A percentile compares a stretch with the other conserved stretches of the same genome.
phyloP scores from a whole-genome alignment of 2,329 filamentous ascomycete species.

The Aspergillus felis region DNA sequence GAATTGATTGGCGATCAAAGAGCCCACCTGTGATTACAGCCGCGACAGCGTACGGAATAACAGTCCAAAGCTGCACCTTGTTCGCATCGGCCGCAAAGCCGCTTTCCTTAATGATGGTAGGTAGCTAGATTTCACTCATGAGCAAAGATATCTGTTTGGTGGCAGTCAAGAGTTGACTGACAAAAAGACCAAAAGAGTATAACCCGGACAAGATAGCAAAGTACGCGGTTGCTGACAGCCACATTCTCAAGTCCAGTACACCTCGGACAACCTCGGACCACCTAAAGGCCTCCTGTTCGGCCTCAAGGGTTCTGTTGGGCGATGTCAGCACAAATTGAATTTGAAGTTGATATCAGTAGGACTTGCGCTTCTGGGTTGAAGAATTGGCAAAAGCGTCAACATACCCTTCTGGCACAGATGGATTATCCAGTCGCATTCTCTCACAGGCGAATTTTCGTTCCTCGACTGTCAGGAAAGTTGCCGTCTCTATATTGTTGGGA shows the following conservation, averaged over 20 bases:
- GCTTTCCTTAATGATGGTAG: conserved; percentile 61
- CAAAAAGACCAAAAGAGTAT: conserved; percentile 63
- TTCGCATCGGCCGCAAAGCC: conserved; percentile 53
- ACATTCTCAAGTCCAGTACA: conserved; percentile 57
- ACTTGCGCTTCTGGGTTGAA: background rate
- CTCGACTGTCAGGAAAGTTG: conserved; percentile 51
- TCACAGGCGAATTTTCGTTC: conserved; percentile 50
- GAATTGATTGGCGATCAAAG: background rate
- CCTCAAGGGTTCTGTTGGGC: conserved; percentile 12
- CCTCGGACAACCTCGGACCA: conserved; percentile 64
- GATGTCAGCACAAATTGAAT: background rate
- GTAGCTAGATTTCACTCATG: conserved; percentile 41
- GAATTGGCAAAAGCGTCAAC: background rate
- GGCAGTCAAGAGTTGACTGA: conserved; percentile 27
- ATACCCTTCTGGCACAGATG: conserved; percentile 26
- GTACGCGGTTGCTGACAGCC: conserved; percentile 61
- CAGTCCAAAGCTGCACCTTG: conserved; percentile 59
- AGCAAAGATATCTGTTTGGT: background rate
- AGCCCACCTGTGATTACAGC: conserved; percentile 50
- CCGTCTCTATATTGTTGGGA: conserved; percentile 54
- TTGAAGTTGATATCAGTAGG: background rate
- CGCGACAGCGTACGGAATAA: conserved; percentile 61
- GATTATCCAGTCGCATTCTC: conserved; percentile 41
- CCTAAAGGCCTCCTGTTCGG: conserved; percentile 47
- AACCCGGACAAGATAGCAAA: conserved; percentile 56